phyloP scores from a whole-genome alignment of 164 flowering plant genomes.

The Buxus sempervirens region DNA sequence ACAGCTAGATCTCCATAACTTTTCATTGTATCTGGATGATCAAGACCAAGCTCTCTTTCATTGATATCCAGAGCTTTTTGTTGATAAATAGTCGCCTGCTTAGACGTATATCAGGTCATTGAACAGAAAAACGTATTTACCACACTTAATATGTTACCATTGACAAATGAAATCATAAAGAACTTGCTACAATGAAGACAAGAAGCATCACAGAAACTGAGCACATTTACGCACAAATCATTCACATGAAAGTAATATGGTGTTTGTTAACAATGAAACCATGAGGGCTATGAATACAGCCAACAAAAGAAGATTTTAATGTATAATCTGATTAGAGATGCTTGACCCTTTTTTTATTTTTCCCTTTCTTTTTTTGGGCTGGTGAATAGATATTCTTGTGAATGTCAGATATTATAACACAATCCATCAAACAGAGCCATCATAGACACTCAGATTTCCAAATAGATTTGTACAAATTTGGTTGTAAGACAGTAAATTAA shows the following conservation, averaged over 20 bases:
- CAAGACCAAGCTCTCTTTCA: conserved; percentile 97
- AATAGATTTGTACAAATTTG: too few relatives aligned
- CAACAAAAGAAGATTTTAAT: not conserved
- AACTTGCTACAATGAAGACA: not conserved
- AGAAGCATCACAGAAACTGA: not conserved
- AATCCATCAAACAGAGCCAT: not conserved
- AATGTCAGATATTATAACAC: not conserved
- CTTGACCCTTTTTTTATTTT: too few relatives aligned
- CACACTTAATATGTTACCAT: not conserved
- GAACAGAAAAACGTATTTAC: not conserved
- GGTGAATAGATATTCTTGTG: not conserved
- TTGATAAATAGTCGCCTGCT: conserved; percentile 89
- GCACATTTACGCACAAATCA: not conserved
- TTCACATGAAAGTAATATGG: not conserved
- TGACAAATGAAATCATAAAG: not conserved
- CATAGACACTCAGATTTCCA: too few relatives aligned
- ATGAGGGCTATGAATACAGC: not conserved
- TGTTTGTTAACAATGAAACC: too few relatives aligned
- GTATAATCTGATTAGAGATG: too few relatives aligned
- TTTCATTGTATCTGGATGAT: conserved; percentile 98
- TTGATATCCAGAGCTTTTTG: conserved; percentile 95
- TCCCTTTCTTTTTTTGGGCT: too few relatives aligned
- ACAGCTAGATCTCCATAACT: conserved; percentile 97
- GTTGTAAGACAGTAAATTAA: too few relatives aligned
- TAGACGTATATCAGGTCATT: conserved; percentile 5